A percentile compares a stretch with the other conserved stretches of the same genome.
phyloP scores from a whole-genome alignment of 2,329 filamentous ascomycete species.

The Beauveria asiatica region DNA sequence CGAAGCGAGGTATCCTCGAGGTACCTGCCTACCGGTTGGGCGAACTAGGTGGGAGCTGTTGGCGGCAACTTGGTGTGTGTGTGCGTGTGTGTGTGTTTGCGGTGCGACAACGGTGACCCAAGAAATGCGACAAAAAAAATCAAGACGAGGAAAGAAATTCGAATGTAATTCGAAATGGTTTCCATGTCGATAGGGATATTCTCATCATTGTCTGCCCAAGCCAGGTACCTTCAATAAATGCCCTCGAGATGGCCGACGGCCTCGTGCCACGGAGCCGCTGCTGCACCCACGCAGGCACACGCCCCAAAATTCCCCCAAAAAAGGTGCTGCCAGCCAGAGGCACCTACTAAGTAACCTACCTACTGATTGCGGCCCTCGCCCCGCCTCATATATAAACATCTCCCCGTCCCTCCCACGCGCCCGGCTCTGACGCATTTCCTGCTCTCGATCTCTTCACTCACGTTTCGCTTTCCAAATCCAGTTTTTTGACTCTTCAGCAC shows the following conservation, averaged over 20 bases:
- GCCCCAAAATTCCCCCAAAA: not conserved
- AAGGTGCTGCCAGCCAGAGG: constrained; percentile 1
- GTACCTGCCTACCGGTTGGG: not conserved
- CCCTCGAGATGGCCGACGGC: not conserved
- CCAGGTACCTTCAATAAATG: not conserved
- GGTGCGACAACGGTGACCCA: not conserved
- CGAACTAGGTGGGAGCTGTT: not conserved
- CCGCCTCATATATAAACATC: constrained; percentile 55
- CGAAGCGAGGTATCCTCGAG: not conserved
- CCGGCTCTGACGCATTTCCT: constrained; percentile 37
- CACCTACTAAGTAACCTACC: too few species aligned
- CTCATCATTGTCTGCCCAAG: not conserved
- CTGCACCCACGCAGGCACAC: not conserved
- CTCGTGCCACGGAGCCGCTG: not conserved
- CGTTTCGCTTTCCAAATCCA: constrained; percentile 12
- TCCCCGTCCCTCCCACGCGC: constrained; percentile 42
- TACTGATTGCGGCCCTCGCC: constrained; percentile 50
- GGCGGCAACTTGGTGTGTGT: not conserved
- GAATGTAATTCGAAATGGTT: not conserved
- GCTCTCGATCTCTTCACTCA: constrained; percentile 23
- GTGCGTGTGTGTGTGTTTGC: not conserved
- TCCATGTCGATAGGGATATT: not conserved
- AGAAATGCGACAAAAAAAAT: not conserved
- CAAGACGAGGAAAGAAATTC: not conserved
- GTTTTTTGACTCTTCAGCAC: constrained; percentile 15